Percentiles rank a stretch among this genome's conserved stretches.
These are phyloP conservation scores for Penicillium canariense DNA, from an alignment of 495 filamentous ascomycete species.

Conservation along the genomic window DNA sequence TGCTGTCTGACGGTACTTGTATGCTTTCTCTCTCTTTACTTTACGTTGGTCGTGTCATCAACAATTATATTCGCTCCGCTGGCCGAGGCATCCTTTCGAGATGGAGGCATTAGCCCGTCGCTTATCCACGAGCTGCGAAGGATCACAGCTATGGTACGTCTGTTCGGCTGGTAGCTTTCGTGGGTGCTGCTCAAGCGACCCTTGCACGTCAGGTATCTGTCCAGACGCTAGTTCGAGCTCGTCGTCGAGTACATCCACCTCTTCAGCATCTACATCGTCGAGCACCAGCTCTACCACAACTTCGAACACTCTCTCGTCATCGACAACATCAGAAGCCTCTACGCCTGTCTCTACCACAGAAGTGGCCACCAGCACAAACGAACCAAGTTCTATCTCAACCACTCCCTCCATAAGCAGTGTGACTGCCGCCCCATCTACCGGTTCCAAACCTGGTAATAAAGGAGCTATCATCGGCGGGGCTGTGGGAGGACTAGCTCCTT, in stretches of 20 bases:
- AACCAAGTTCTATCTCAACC: background rate
- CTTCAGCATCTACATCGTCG: background rate
- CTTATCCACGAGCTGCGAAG: slow-evolving; percentile 15
- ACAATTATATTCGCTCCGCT: background rate
- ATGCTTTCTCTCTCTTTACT: background rate
- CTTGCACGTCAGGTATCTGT: slow-evolving; percentile 36
- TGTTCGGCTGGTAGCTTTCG: slow-evolving; percentile 27
- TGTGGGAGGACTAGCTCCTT: slow-evolving; percentile 21
- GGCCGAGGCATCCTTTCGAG: background rate
- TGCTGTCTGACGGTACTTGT: background rate
- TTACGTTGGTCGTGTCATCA: background rate
- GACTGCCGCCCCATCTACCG: background rate
- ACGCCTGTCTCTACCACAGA: background rate
- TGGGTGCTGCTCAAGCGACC: slow-evolving; percentile 42
- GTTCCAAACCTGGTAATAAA: slow-evolving; percentile 2
- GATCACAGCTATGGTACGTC: slow-evolving; percentile 29
- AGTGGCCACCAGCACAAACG: background rate
- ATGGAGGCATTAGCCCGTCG: slow-evolving; percentile 14
- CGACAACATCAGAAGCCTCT: slow-evolving; percentile 1
- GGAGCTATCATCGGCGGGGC: slow-evolving; percentile 30
- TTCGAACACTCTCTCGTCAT: background rate
- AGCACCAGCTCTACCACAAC: slow-evolving; percentile 1
- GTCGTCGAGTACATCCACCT: background rate
- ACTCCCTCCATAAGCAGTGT: background rate
- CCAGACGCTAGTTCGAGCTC: slow-evolving; percentile 21